phyloP scores from a whole-genome alignment of 352 stramenopile species.

The Globisporangium paddicum region DNA sequence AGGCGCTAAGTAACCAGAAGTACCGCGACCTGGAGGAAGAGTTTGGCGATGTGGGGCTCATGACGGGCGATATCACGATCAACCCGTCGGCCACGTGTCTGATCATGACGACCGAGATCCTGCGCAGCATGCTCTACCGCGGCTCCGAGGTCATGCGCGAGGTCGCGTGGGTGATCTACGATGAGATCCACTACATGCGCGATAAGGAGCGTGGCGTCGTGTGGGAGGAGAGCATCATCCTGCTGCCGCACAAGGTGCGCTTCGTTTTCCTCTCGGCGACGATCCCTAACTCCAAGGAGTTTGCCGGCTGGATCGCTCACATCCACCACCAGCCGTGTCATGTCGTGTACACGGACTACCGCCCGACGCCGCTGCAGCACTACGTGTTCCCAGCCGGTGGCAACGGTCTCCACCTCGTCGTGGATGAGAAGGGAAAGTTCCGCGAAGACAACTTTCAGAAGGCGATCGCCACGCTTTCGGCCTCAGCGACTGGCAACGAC shows the following conservation, averaged over 20 bases:
- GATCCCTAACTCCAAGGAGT: constrained; percentile 98
- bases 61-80: constrained; percentile 99
- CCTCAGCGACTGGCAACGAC: constrained; percentile 49
- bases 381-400: constrained; percentile 97
- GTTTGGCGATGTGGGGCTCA: constrained; percentile 96
- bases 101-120: constrained; percentile 98
- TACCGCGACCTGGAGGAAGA: constrained; percentile 97
- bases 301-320: constrained; percentile 97
- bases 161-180: constrained; percentile 99
- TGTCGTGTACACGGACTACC: constrained; percentile 99
- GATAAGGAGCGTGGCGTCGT: constrained; percentile 98
- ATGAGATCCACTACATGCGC: constrained; percentile 99
- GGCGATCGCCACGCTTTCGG: constrained; percentile 80
- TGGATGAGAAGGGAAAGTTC: constrained; percentile 99
- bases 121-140: constrained; percentile 98
- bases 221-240: constrained; percentile 99
- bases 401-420: constrained; percentile 97
- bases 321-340: constrained; percentile 99
- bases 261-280: constrained; percentile 99
- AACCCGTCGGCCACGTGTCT: constrained; percentile 97
- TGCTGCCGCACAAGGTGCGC: constrained; percentile 97
- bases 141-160: constrained; percentile 98
- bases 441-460: constrained; percentile 97
- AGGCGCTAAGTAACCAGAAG: constrained; percentile 99
- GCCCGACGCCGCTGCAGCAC: constrained; percentile 98